Percentiles rank a stretch among this genome's conserved stretches.
phyloP scores from a whole-genome alignment of 495 filamentous ascomycete species.

The Evernia prunastri region DNA sequence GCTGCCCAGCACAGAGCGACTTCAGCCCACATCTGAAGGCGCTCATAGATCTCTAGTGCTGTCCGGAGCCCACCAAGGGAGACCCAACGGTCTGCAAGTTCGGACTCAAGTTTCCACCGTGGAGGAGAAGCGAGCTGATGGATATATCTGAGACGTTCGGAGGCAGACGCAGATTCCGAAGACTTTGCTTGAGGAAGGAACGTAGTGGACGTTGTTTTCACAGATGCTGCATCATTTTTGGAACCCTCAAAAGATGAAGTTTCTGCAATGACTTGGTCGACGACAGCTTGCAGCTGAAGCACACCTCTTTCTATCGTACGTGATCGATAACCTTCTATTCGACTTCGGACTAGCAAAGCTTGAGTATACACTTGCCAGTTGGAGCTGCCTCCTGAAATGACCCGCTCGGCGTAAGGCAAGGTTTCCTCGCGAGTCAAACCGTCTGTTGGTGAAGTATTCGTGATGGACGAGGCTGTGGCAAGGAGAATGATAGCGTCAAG shows the following conservation, averaged over 20 bases:
- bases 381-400: conserved; percentile 78
- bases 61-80: conserved; percentile 78
- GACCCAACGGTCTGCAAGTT: conserved; percentile 87
- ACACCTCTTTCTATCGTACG: conserved; percentile 83
- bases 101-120: conserved; percentile 88
- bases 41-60: conserved; percentile 92
- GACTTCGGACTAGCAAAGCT: conserved; percentile 75
- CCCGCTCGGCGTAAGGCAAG: conserved; percentile 79
- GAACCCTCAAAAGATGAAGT: conserved; percentile 48
- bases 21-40: conserved; percentile 92
- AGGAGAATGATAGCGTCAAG: conserved; percentile 82
- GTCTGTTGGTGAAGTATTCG: conserved; percentile 76
- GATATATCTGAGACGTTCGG: conserved; percentile 73
- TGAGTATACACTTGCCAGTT: conserved; percentile 99
- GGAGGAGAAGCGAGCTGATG: conserved; percentile 76
- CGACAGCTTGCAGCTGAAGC: conserved; percentile 89
- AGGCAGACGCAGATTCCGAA: conserved; percentile 67
- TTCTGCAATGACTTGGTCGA: conserved; percentile 92
- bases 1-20: conserved; percentile 82
- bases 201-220: conserved; percentile 44
- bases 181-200: conserved; percentile 77
- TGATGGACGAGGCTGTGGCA: conserved; percentile 75
- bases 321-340: conserved; percentile 79
- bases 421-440: conserved; percentile 89
- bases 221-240: conserved; percentile 23